Evolutionary conservation across 129 eudicot species (phyloP).

Genomic region (Flaveria robusta): DNA sequence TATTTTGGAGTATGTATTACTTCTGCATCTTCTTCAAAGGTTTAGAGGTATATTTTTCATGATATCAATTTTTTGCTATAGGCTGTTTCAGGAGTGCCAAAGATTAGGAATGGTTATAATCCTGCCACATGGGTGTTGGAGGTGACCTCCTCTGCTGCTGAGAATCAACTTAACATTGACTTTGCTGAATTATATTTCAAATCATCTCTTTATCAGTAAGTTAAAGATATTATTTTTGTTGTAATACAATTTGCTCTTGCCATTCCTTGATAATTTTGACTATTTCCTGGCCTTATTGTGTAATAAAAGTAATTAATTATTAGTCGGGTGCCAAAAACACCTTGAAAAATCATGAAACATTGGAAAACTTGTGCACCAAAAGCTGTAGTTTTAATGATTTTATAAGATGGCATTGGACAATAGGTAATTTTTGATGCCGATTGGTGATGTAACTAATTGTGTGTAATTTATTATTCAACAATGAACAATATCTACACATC

Average conservation of each 20-base stretch:
- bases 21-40: constrained; percentile 3
- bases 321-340: background rate
- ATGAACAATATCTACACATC: background rate
- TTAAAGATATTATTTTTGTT: background rate
- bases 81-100: constrained; percentile 66
- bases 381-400: background rate
- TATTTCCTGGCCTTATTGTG: background rate
- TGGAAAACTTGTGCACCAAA: background rate
- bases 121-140: constrained; percentile 88
- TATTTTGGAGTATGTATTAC: constrained; percentile 66
- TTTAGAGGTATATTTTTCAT: background rate
- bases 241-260: background rate
- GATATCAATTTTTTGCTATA: constrained; percentile 22
- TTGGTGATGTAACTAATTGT: background rate
- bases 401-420: background rate
- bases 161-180: constrained; percentile 53
- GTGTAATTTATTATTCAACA: background rate
- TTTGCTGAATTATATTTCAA: constrained; percentile 54
- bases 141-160: constrained; percentile 43
- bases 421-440: background rate
- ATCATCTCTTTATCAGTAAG: constrained; percentile 61
- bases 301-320: background rate
- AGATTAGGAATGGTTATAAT: constrained; percentile 60
- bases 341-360: background rate
- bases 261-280: background rate